These are phyloP conservation scores for Trichophyton rubrum DNA, from an alignment of 2,329 filamentous ascomycete genomes.

Conservation along the genomic window DNA sequence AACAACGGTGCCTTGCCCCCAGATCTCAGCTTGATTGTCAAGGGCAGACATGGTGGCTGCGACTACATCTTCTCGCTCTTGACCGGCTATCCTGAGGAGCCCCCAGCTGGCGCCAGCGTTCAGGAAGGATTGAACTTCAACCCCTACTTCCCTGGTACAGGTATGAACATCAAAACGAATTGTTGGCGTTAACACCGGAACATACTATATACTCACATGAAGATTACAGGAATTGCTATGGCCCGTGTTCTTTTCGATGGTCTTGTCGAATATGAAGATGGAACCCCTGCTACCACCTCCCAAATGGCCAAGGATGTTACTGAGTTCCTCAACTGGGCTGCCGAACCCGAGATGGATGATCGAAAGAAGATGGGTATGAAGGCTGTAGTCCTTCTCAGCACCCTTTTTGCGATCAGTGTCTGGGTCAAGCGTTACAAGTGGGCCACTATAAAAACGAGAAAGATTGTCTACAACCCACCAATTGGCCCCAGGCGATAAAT, in stretches of 20 bases:
- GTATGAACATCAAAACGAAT: slow-evolving; percentile 30
- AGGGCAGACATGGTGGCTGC: slow-evolving; percentile 94
- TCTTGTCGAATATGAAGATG: slow-evolving; percentile 95
- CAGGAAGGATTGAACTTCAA: slow-evolving; percentile 96
- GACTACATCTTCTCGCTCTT: slow-evolving; percentile 96
- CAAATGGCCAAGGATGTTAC: slow-evolving; percentile 99
- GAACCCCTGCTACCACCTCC: slow-evolving; percentile 81
- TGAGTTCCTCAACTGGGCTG: slow-evolving; percentile 98
- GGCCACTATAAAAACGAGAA: slow-evolving; percentile 88
- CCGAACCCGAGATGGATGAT: slow-evolving; percentile 98
- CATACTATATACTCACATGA: neutral
- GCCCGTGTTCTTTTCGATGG: slow-evolving; percentile 96
- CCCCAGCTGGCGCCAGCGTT: slow-evolving; percentile 76
- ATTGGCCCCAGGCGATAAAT: slow-evolving; percentile 20
- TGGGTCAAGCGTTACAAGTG: slow-evolving; percentile 99
- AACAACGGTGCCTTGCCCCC: slow-evolving; percentile 97
- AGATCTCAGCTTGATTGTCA: slow-evolving; percentile 94
- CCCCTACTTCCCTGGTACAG: slow-evolving; percentile 98
- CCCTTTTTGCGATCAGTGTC: slow-evolving; percentile 74
- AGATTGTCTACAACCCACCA: slow-evolving; percentile 78
- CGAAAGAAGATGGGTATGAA: slow-evolving; percentile 99
- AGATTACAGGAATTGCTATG: slow-evolving; percentile 65
- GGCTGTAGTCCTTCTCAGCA: slow-evolving; percentile 67
- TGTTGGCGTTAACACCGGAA: neutral
- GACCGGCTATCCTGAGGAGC: slow-evolving; percentile 94